Base-by-base conservation (phyloP, 2,329 filamentous ascomycete species). In the Davidsoniella australis region DNA sequence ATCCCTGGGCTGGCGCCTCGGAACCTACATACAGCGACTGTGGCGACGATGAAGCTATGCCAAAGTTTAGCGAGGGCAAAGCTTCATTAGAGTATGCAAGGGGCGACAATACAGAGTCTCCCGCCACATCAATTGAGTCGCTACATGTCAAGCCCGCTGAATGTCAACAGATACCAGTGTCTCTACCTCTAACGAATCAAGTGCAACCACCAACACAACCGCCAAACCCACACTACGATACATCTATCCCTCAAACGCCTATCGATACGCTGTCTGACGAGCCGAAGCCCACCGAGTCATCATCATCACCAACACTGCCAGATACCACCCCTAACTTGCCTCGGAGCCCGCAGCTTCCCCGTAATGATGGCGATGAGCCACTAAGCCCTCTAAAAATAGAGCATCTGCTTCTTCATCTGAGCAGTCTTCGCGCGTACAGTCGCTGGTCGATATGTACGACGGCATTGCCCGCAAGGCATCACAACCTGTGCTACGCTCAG, bases 401-500 rank as follows among this genome's bases (percentile, higher is more conserved):
- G 26, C 39, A 3, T 52, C 50, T 16, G 37, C 47, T 12, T 24
- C 47, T 17, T 37, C 50, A 7, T 46, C 43, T 9, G 37, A 45
- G 8, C 24, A 14, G 24, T 41, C 50, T 16, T 52, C 47, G 16
- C 42, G 50, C 3, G 70, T 75, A 2, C 68, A 70, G 48, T 67
- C 68, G 44, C 59, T 75, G 20, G 71, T 73, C 29, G 65, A 65
- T 18, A 66, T 69, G 61, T 73, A 66, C 45, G 70, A 77, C 52
- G 68, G 65, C 2, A 62, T 73, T 10, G 55, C 60, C 0, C 43
- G 50, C 16, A 63, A 55, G 47, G 54, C 41, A 9, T 41, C 41
- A 7, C 29, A 41, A 24, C n/a, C 33, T n/a, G 23, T 37, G 16
- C 20, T 23, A 39, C 42, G 33, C 8, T 24, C 41, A 16, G n/a